phyloP scores from a whole-genome alignment of 2,329 filamentous ascomycete genomes.

The Epichloe coenophiala region DNA sequence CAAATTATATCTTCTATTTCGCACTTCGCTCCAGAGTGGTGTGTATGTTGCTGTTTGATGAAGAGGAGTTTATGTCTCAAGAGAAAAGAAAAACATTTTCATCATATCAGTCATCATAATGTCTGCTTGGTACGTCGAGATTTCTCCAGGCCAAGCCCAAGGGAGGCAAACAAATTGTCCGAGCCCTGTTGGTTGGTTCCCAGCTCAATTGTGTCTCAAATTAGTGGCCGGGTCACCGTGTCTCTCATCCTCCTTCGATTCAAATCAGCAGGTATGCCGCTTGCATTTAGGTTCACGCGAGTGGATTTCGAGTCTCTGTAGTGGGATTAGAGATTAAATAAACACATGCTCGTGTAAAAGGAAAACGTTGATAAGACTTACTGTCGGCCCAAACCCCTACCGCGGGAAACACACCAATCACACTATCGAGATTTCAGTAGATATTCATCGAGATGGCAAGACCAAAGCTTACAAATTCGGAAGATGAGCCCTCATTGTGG shows the following conservation, averaged over 20 bases:
- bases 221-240: conserved; percentile 5
- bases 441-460: background rate
- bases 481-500: conserved; percentile 70
- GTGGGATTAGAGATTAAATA: background rate
- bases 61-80: conserved; percentile 2
- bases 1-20: background rate
- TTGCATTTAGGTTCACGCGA: background rate
- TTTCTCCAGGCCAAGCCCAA: background rate
- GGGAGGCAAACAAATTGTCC: background rate
- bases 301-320: conserved; percentile 1
- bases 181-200: too few species aligned
- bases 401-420: conserved; percentile 27
- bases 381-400: conserved; percentile 19
- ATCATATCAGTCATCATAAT: conserved; percentile 3
- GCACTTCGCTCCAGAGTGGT: background rate
- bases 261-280: conserved; percentile 2
- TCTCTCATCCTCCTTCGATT: conserved; percentile 6
- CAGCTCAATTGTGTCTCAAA: background rate
- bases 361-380: conserved; percentile 3
- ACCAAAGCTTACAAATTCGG: conserved; percentile 34
- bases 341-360: background rate
- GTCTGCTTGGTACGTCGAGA: background rate
- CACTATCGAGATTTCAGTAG: conserved; percentile 26
- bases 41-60: conserved; percentile 1
- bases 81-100: background rate